Base-by-base conservation (phyloP, 1,284 basidiomycete species). In the Peniophora sp. region DNA sequence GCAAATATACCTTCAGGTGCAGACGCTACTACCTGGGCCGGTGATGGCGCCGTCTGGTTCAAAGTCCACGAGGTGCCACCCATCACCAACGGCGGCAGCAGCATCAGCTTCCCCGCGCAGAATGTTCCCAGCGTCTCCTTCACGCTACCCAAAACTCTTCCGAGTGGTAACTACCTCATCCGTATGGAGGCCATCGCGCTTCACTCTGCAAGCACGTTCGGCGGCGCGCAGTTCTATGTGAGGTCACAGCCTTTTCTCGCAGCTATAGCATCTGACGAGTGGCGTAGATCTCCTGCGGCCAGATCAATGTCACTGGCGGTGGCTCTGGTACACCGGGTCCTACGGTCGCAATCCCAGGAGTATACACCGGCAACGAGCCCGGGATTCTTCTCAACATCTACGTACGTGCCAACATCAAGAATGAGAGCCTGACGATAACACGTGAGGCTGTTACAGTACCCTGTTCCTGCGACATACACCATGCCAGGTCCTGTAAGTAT, bases 101-200 rank as follows among this genome's bases (percentile, higher is more conserved):
- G 65, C 52, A 72, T 73, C 57, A 62, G 62, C 24, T 73, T 66
- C 61, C 71, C 70, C n/a, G 65, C 68, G 14, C 52, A 58, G 68
- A 69, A 67, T 51, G 27, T 61, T 16, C 55, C 60, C 41, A 61
- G 63, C 20, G 62, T 75, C 54, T 65, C 65, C 45, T 77, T 77
- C 63, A 71, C 69, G 3, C 50, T 77, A 50, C 75, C 75, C 8
- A 63, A 61, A 51, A 59, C 59, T 43, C 65, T 77, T 25, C 74
- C 75, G 14, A 67, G 58, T 41, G 75, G 74, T 10, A 69, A 77
- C 63, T 73, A 71, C 61, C 64, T 69, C 58, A 68, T 78, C 54
- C 73, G 75, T 46, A 68, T 71, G 58, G 75, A 78, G 56, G 64
- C 72, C 20, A 73, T 76, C 52, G 74, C 74, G 43, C 58, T 74